Conservation (phyloP, 148 eudicot species). For the Selenicereus undatus region DNA sequence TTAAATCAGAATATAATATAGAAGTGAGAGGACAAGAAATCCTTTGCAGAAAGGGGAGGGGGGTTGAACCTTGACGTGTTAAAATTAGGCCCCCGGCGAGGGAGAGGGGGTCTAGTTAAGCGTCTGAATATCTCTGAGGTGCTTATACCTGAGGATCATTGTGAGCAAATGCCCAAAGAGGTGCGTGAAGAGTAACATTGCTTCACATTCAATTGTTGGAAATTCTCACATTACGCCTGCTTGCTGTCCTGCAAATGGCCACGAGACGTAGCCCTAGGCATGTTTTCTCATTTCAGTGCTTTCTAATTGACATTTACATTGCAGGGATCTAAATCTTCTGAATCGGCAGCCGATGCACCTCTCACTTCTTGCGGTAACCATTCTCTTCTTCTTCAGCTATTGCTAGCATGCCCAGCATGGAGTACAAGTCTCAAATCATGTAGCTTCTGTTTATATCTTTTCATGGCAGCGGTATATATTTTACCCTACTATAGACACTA, state of each 20-base stretch:
- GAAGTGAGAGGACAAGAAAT: not conserved
- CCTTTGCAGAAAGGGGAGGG: not conserved
- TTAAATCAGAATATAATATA: not conserved
- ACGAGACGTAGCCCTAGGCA: not conserved
- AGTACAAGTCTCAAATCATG: not conserved
- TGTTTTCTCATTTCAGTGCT: not conserved
- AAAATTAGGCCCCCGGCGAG: not conserved
- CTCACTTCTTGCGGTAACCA: slow-evolving; percentile 65
- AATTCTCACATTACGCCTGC: slow-evolving; percentile 7
- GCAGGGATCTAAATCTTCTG: slow-evolving; percentile 71
- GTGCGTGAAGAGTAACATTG: not conserved
- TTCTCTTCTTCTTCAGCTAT: slow-evolving; percentile 1
- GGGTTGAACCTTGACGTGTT: not conserved
- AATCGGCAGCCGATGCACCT: slow-evolving; percentile 50
- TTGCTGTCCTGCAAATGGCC: not conserved
- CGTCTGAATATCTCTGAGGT: not conserved
- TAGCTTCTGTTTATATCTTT: not conserved
- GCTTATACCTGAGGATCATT: not conserved
- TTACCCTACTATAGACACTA: too few species aligned
- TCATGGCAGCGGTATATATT: not conserved
- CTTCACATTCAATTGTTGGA: not conserved
- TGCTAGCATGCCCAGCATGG: not conserved
- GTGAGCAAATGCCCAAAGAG: not conserved
- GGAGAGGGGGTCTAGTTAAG: not conserved
- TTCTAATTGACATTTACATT: slow-evolving; percentile 14